phyloP scores from a whole-genome alignment of 306 rosid genomes.

The Dryas alaskensis region DNA sequence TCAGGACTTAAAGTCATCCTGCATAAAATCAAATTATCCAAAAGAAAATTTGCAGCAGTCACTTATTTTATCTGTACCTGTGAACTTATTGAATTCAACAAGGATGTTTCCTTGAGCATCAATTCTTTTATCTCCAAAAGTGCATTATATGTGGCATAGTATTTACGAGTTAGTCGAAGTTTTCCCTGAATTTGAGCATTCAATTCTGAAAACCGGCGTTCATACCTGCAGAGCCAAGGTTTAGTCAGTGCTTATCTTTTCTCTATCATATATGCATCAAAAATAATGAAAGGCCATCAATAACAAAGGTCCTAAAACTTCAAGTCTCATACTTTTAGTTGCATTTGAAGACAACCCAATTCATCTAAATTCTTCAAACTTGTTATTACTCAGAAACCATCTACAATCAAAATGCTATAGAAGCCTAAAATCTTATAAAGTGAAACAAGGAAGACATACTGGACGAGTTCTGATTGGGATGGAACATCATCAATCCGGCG shows the following conservation, averaged over 20 bases:
- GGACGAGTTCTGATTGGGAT: conserved; percentile 75
- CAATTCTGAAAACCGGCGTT: conserved; percentile 67
- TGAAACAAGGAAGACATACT: conserved; percentile 42
- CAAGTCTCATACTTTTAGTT: background rate
- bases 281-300: background rate
- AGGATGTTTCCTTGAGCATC: conserved; percentile 87
- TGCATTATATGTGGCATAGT: conserved; percentile 81
- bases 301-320: background rate
- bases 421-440: background rate
- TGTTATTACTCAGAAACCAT: background rate
- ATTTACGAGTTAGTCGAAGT: conserved; percentile 73
- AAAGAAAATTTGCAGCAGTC: background rate
- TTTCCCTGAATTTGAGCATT: conserved; percentile 79
- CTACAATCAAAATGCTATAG: background rate
- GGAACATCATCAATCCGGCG: conserved; percentile 70
- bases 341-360: background rate
- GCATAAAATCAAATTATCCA: background rate
- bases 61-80: conserved; percentile 52
- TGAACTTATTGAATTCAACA: conserved; percentile 79
- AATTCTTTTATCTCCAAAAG: conserved; percentile 86
- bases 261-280: conserved; percentile 1
- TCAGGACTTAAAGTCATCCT: background rate
- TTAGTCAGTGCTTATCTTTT: conserved; percentile 8
- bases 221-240: conserved; percentile 58
- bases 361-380: background rate